These are phyloP conservation scores for Clarireedia paspali DNA, from an alignment of 2,329 filamentous ascomycete genomes.

Conservation along the genomic window DNA sequence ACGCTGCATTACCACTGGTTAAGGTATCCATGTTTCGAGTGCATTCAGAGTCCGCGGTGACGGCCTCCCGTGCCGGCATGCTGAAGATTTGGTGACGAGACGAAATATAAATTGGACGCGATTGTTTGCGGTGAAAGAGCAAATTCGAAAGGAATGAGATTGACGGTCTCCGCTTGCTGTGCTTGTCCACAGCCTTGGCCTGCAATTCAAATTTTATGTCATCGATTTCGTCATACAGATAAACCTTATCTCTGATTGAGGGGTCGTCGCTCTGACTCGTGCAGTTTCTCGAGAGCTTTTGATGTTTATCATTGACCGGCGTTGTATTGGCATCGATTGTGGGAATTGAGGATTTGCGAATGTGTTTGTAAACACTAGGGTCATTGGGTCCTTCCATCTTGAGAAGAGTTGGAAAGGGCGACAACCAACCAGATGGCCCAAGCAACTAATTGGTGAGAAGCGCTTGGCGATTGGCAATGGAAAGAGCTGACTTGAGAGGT, in stretches of 20 bases:
- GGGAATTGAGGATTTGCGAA: not conserved
- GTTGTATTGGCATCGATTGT: not conserved
- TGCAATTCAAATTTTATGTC: constrained; percentile 4
- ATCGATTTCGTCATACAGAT: constrained; percentile 5
- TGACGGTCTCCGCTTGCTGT: not conserved
- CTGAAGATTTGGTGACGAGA: not conserved
- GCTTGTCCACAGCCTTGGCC: not conserved
- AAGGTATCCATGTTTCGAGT: too few relatives aligned
- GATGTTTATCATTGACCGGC: not conserved
- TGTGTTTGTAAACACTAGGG: not conserved
- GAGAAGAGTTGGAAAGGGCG: not conserved
- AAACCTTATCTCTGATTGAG: not conserved
- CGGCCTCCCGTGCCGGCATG: not conserved
- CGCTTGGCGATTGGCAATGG: not conserved
- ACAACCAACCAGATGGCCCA: not conserved
- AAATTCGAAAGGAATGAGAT: not conserved
- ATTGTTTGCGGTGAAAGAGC: not conserved
- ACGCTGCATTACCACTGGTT: not conserved
- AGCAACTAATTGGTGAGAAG: not conserved
- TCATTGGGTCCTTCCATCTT: constrained; percentile 7
- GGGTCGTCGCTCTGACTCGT: not conserved
- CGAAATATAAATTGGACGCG: not conserved
- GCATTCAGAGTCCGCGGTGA: too few relatives aligned
- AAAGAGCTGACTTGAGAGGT: not conserved
- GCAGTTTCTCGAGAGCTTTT: not conserved